Base-by-base conservation (phyloP, 139 green algal species). In the Chlamydomonas eustigma region DNA sequence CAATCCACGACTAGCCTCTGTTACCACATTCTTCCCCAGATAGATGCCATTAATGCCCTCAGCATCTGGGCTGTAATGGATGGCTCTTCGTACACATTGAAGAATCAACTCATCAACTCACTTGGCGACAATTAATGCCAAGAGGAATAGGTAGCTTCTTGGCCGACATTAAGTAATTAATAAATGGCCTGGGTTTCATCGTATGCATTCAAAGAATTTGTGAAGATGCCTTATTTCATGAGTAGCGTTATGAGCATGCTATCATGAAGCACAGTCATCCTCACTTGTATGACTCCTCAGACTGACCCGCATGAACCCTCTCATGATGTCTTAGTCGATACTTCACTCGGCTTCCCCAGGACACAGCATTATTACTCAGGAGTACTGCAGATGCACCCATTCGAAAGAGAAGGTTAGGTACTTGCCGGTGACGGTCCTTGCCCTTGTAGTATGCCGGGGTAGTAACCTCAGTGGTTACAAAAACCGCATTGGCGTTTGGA, bases 351-450 rank as follows among this genome's bases (percentile, higher is more conserved):
- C 39, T 12, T 2, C 8, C 28, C 44, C 71, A 76, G 39, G 30
- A 68, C 30, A 31, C 39, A 4, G 37, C 44, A 38, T 74, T 74
- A 38, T 31, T 74, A 38, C 12, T 30, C 37, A 74, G 2, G 18
- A 72, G 8, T 4, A 39, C 31, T 33, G 65, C 68, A 25, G 68
- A 24, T 4, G 71, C 80, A n/a, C 77, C 81, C 81, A 85, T 89
- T 65, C 86, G 78, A 80, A 91, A 91, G 34, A 91, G 82, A 74
- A 88, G 63, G 74, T 89, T 91, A 65, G 86, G 76, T 4, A 88
- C 77, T 72, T 31, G 25, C 5, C 85, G 67, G 80, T 85, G 72
- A 12, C 77, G 64, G 77, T 91, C 87, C 25, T 75, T 76, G 32
- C 87, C 87, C 25, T 36, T 70, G 76, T 91, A 91, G 76, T 77